A percentile compares a stretch with the other conserved stretches of the same genome.
Evolutionary conservation across 495 filamentous ascomycete genomes (phyloP).

Genomic region (Mytilinidion resinicola): DNA sequence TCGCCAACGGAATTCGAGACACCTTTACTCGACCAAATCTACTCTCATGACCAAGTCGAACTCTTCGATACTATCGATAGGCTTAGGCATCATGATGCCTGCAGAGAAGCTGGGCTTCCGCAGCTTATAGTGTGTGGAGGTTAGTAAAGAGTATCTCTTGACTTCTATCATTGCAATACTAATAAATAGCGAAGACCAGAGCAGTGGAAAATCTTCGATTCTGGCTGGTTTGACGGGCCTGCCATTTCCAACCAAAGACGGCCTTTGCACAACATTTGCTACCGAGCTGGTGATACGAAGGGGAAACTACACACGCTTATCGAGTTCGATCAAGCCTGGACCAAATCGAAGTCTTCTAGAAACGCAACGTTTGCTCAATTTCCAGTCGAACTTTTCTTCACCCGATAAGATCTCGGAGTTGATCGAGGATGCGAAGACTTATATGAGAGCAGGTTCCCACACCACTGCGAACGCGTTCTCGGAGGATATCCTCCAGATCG

Average conservation of each 20-base stretch:
- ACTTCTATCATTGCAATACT: no score
- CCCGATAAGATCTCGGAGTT: background rate
- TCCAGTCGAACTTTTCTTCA: background rate
- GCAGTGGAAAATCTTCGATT: conserved; percentile 8
- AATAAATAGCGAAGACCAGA: no score
- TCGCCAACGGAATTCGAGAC: background rate
- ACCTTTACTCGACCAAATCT: conserved; percentile 28
- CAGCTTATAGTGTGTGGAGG: conserved; percentile 68
- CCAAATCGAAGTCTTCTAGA: background rate
- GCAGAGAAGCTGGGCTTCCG: conserved; percentile 46
- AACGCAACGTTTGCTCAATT: background rate
- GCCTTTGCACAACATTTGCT: conserved; percentile 9
- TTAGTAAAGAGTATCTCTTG: no score
- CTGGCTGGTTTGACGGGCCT: conserved; percentile 3
- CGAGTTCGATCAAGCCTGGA: conserved; percentile 2
- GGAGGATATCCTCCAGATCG: conserved; percentile 6
- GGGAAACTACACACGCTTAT: background rate
- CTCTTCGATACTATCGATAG: conserved; percentile 54
- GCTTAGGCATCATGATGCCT: conserved; percentile 50
- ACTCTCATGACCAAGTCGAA: conserved; percentile 21
- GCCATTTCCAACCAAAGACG: conserved; percentile 3
- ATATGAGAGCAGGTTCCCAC: background rate
- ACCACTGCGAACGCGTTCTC: conserved; percentile 2
- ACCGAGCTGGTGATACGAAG: conserved; percentile 1
- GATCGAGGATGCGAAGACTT: conserved; percentile 5